These are phyloP conservation scores for Exophiala sp. DNA, from an alignment of 2,329 filamentous ascomycete species.

Conservation along the genomic window DNA sequence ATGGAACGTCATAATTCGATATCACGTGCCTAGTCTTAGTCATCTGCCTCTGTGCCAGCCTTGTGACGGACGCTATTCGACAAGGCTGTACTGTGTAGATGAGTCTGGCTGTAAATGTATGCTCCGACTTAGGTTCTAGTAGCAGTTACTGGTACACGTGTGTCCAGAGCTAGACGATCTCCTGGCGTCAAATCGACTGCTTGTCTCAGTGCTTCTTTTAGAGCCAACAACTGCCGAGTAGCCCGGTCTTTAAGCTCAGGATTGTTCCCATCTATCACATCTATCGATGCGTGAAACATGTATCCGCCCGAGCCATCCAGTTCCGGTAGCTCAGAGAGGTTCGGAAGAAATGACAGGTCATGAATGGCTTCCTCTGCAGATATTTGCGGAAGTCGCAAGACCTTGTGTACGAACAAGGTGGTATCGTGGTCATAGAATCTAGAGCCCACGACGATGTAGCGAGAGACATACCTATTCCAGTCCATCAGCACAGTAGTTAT, in stretches of 20 bases:
- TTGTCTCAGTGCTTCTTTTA: slow-evolving; percentile 51
- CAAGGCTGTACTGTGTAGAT: no score
- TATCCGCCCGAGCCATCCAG: slow-evolving; percentile 54
- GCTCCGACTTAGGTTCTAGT: slow-evolving; percentile 21
- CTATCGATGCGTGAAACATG: slow-evolving; percentile 53
- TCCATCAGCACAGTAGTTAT: slow-evolving; percentile 10
- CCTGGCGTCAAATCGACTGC: slow-evolving; percentile 53
- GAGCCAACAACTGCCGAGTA: slow-evolving; percentile 49
- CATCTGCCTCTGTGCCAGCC: no score
- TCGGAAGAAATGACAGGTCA: slow-evolving; percentile 28
- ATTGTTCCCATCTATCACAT: slow-evolving; percentile 49
- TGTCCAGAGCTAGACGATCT: slow-evolving; percentile 55
- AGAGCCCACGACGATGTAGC: slow-evolving; percentile 53
- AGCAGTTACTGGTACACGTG: slow-evolving; percentile 43
- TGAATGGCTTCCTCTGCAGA: slow-evolving; percentile 31
- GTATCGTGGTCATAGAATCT: slow-evolving; percentile 55
- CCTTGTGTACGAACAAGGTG: slow-evolving; percentile 51
- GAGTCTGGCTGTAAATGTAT: no score
- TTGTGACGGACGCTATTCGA: no score
- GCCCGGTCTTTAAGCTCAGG: slow-evolving; percentile 50
- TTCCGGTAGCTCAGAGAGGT: slow-evolving; percentile 43
- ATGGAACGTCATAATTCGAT: slow-evolving; percentile 1
- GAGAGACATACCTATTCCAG: slow-evolving; percentile 47
- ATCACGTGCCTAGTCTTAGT: slow-evolving; percentile 12
- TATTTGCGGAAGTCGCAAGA: slow-evolving; percentile 43